Percentiles rank a stretch among this genome's conserved stretches.
Evolutionary conservation across 306 rosid species (phyloP).

Genomic region (Mimosa bimucronata): DNA sequence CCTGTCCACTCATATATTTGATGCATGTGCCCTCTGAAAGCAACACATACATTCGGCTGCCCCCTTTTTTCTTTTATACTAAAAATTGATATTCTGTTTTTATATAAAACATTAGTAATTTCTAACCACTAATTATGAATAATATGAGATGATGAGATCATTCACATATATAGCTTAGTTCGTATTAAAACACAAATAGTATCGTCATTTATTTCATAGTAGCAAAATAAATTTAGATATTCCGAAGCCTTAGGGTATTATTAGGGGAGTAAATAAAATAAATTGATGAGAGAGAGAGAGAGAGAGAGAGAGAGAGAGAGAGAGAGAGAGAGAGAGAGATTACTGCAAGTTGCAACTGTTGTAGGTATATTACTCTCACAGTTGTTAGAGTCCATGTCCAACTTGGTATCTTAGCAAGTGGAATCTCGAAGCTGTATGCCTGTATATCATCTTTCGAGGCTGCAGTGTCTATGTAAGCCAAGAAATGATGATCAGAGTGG

Average conservation of each 20-base stretch:
- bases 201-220: too few species aligned
- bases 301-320: too few species aligned
- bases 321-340: too few species aligned
- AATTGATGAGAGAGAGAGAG: not conserved
- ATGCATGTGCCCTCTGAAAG: not conserved
- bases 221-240: not conserved
- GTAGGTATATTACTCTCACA: not conserved
- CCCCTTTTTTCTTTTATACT: too few species aligned
- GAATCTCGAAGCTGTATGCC: constrained; percentile 17
- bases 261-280: not conserved
- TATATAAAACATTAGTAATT: too few species aligned
- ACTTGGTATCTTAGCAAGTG: not conserved
- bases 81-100: too few species aligned
- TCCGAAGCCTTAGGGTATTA: not conserved
- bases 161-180: not conserved
- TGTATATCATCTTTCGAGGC: not conserved
- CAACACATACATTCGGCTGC: not conserved
- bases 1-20: not conserved
- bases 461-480: not conserved
- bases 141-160: not conserved
- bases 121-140: not conserved
- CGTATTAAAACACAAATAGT: not conserved
- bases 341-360: not conserved
- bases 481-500: not conserved
- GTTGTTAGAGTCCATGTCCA: not conserved